Conservation (phyloP, 106 monocot genomes). For the Apostasia shenzhenica region DNA sequence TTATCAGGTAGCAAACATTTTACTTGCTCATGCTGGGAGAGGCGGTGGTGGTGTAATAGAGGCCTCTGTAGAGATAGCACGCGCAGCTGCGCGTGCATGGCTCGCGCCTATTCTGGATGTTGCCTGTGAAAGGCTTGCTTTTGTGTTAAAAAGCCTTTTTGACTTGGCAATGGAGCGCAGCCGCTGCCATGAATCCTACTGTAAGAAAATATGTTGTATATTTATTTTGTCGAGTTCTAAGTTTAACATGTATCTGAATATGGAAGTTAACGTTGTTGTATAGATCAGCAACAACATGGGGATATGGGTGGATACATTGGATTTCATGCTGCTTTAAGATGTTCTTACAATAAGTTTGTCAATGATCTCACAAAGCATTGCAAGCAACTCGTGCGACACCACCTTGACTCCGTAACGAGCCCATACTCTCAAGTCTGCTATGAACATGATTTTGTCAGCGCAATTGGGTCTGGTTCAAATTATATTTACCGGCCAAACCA, state of each 20-base stretch:
- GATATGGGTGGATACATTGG: slow-evolving; percentile 92
- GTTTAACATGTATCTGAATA: background rate
- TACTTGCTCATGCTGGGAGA: slow-evolving; percentile 96
- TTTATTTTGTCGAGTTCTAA: background rate
- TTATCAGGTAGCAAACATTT: slow-evolving; percentile 89
- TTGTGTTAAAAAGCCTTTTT: slow-evolving; percentile 81
- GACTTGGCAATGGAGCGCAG: slow-evolving; percentile 80
- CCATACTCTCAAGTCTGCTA: slow-evolving; percentile 82
- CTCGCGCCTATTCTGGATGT: slow-evolving; percentile 87
- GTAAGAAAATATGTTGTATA: slow-evolving; percentile 35
- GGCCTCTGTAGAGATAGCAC: slow-evolving; percentile 94
- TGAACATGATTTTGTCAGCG: slow-evolving; percentile 26
- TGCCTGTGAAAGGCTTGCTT: slow-evolving; percentile 87
- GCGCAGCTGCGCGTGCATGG: slow-evolving; percentile 91
- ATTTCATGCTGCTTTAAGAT: slow-evolving; percentile 83
- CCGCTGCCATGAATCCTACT: slow-evolving; percentile 41
- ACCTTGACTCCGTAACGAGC: slow-evolving; percentile 92
- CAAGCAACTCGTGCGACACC: slow-evolving; percentile 90
- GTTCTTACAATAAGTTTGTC: slow-evolving; percentile 76
- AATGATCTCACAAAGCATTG: slow-evolving; percentile 79
- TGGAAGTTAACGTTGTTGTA: slow-evolving; percentile 1
- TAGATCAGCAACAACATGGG: slow-evolving; percentile 43
- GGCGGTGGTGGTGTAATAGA: slow-evolving; percentile 77
- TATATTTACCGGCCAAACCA: slow-evolving; percentile 28
- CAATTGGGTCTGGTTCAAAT: slow-evolving; percentile 11